A percentile compares a stretch with the other conserved stretches of the same genome.
These are phyloP conservation scores for Fusarium duplospermum DNA, from an alignment of 2,329 filamentous ascomycete species.

Conservation along the genomic window DNA sequence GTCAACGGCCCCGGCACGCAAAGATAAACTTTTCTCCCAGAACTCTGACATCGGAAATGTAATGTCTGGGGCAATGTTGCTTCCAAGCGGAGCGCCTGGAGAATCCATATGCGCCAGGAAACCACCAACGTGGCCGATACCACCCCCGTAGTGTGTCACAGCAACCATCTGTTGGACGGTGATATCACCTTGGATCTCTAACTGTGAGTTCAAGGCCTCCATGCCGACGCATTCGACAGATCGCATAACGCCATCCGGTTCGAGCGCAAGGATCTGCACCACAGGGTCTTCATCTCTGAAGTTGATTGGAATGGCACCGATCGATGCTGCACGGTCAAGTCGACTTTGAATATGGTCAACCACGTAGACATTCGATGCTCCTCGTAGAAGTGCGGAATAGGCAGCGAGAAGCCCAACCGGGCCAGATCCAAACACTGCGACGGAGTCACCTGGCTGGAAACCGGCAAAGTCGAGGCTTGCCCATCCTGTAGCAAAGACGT, in stretches of 20 bases:
- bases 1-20: neutral
- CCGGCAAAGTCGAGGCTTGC: constrained; percentile 48
- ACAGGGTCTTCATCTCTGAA: constrained; percentile 69
- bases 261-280: constrained; percentile 59
- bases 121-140: neutral
- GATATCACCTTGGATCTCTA: neutral
- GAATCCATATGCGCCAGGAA: neutral
- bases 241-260: neutral
- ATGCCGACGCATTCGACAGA: neutral
- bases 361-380: constrained; percentile 69
- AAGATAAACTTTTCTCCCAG: too few relatives aligned
- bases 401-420: constrained; percentile 73
- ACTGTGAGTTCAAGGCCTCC: neutral
- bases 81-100: neutral
- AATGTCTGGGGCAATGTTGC: too few relatives aligned
- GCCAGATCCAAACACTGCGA: constrained; percentile 71
- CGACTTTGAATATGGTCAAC: constrained; percentile 70
- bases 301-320: constrained; percentile 69
- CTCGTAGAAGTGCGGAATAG: constrained; percentile 68
- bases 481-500: constrained; percentile 3
- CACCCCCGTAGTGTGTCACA: neutral
- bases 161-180: neutral
- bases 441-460: constrained; percentile 67
- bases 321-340: constrained; percentile 66
- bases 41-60: too few relatives aligned